These are phyloP conservation scores for Dendrobium officinale DNA, from an alignment of 106 monocot species.

Conservation along the genomic window DNA sequence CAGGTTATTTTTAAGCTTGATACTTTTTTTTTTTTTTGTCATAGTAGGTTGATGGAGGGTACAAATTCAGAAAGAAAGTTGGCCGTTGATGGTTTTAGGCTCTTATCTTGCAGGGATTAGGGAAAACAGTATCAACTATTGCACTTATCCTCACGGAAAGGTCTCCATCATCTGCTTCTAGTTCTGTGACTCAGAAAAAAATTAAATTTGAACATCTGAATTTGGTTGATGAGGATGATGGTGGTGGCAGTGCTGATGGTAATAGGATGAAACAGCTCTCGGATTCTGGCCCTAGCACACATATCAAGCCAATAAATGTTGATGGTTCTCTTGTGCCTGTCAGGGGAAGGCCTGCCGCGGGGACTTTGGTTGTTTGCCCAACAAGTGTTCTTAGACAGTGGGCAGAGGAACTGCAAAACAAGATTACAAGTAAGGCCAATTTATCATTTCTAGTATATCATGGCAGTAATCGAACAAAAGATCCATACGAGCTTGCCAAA, in stretches of 20 bases:
- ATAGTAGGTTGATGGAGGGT: not conserved
- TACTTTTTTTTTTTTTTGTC: not conserved
- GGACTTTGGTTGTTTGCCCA: slow-evolving; percentile 92
- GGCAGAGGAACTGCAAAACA: slow-evolving; percentile 77
- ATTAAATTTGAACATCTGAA: slow-evolving; percentile 43
- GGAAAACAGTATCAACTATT: slow-evolving; percentile 91
- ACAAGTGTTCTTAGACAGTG: slow-evolving; percentile 97
- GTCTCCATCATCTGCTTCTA: slow-evolving; percentile 28
- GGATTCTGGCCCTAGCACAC: slow-evolving; percentile 2
- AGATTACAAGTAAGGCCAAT: slow-evolving; percentile 62
- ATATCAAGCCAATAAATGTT: slow-evolving; percentile 4
- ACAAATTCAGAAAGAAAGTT: not conserved
- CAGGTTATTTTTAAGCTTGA: slow-evolving; percentile 39
- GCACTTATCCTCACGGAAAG: slow-evolving; percentile 82
- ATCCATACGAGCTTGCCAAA: slow-evolving; percentile 76
- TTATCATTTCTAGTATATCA: slow-evolving; percentile 79
- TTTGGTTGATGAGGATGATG: slow-evolving; percentile 63
- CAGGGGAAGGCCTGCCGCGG: slow-evolving; percentile 69
- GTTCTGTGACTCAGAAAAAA: slow-evolving; percentile 17
- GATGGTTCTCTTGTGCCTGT: slow-evolving; percentile 22
- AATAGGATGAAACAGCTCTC: slow-evolving; percentile 10
- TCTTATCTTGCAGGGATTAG: slow-evolving; percentile 57
- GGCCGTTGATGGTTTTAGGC: not conserved
- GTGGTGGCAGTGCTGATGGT: slow-evolving; percentile 18
- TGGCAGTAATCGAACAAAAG: slow-evolving; percentile 83